Evolutionary conservation across 495 filamentous ascomycete genomes (phyloP).

Genomic region (Penicillium nucicola): DNA sequence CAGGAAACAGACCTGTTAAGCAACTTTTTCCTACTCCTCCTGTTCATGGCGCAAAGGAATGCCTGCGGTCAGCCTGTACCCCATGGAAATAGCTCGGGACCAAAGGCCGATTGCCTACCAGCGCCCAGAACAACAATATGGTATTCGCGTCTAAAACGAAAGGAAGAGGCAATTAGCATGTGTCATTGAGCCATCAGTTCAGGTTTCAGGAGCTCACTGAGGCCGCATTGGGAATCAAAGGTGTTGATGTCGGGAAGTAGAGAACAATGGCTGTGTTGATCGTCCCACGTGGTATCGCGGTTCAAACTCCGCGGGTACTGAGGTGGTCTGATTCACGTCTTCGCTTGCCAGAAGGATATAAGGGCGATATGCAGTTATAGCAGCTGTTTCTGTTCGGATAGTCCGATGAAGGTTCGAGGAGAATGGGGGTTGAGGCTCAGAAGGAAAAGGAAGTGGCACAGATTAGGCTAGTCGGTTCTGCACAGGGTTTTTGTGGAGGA

Average conservation of each 20-base stretch:
- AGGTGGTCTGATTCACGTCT: neutral
- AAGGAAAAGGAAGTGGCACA: neutral
- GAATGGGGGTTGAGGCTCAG: neutral
- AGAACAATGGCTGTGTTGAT: slow-evolving; percentile 6
- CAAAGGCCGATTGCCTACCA: slow-evolving; percentile 49
- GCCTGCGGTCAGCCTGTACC: slow-evolving; percentile 8
- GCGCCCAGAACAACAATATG: slow-evolving; percentile 90
- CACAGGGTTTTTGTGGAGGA: slow-evolving; percentile 1
- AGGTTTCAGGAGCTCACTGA: slow-evolving; percentile 39
- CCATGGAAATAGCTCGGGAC: neutral
- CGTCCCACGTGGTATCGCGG: slow-evolving; percentile 14
- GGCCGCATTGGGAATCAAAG: slow-evolving; percentile 45
- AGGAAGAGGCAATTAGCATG: slow-evolving; percentile 22
- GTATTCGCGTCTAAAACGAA: slow-evolving; percentile 66
- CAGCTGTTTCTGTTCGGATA: slow-evolving; percentile 5
- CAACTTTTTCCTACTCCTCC: slow-evolving; percentile 98
- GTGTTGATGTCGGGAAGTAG: slow-evolving; percentile 3
- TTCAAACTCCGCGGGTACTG: neutral
- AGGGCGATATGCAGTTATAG: slow-evolving; percentile 5
- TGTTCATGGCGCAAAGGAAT: slow-evolving; percentile 28
- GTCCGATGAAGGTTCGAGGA: neutral
- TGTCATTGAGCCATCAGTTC: slow-evolving; percentile 4
- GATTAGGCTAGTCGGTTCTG: neutral
- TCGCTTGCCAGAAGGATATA: neutral
- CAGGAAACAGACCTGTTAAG: slow-evolving; percentile 72